Conservation (phyloP, 495 filamentous ascomycete species). For the Aspergillus sclerotiicarbonarius region DNA sequence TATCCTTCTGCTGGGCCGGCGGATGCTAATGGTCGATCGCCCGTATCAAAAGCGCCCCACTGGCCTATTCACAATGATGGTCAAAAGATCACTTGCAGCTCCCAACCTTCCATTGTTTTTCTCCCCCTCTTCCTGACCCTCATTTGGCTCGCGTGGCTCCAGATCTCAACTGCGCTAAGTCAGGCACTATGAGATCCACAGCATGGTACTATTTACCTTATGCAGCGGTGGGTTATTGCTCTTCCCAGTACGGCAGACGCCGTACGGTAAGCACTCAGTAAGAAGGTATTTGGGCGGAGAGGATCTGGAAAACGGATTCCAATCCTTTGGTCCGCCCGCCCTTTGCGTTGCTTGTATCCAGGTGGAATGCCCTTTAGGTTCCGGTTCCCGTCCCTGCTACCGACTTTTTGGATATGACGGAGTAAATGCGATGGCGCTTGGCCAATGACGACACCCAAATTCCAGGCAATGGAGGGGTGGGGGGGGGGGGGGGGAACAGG, state of each 20-base stretch:
- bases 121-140: constrained; percentile 17
- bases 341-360: constrained; percentile 13
- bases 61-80: constrained; percentile 6
- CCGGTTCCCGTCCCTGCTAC: constrained; percentile 4
- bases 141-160: constrained; percentile 25
- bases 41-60: constrained; percentile 11
- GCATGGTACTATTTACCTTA: constrained; percentile 14
- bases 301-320: constrained; percentile 10
- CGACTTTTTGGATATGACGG: constrained; percentile 3
- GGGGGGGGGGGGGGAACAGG: no score
- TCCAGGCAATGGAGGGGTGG: background rate
- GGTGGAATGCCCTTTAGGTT: constrained; percentile 6
- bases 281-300: constrained; percentile 1
- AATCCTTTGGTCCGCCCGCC: constrained; percentile 17
- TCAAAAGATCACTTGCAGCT: constrained; percentile 27
- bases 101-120: constrained; percentile 19
- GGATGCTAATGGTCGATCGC: constrained; percentile 8
- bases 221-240: constrained; percentile 3
- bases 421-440: background rate
- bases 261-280: background rate
- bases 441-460: background rate
- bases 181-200: constrained; percentile 26
- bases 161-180: constrained; percentile 23
- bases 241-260: background rate
- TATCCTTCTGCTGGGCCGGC: constrained; percentile 1